Conservation (phyloP, 2,329 filamentous ascomycete genomes). For the Fusarium clavum region DNA sequence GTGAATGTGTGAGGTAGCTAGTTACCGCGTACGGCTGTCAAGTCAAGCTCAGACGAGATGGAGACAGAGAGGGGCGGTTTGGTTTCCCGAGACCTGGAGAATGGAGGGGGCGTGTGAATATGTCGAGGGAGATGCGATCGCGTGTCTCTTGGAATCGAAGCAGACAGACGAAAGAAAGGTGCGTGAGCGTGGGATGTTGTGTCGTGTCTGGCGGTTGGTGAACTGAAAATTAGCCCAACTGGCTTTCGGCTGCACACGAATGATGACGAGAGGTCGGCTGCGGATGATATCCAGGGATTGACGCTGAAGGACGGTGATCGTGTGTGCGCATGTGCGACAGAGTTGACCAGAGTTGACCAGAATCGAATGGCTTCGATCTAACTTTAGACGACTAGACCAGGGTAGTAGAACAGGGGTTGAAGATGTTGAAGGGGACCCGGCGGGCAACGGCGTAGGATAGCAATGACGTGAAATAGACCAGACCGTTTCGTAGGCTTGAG, state of each 20-base stretch:
- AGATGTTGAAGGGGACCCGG: constrained; percentile 12
- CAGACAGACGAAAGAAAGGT: constrained; percentile 1
- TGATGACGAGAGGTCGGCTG: constrained; percentile 26
- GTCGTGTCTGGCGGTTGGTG: constrained; percentile 30
- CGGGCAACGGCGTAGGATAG: constrained; percentile 15
- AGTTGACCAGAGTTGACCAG: constrained; percentile 28
- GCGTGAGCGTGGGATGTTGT: constrained; percentile 40
- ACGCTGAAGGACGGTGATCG: constrained; percentile 33
- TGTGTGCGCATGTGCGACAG: constrained; percentile 35
- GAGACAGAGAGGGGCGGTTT: constrained; percentile 40
- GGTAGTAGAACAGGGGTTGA: constrained; percentile 31
- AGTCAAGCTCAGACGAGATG: constrained; percentile 28
- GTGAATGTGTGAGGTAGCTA: constrained; percentile 41
- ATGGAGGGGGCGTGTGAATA: constrained; percentile 43
- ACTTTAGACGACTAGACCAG: constrained; percentile 32
- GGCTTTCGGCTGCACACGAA: constrained; percentile 26
- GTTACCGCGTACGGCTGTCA: constrained; percentile 10
- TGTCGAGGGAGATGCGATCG: constrained; percentile 41
- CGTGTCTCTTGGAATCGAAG: constrained; percentile 37
- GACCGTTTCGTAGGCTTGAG: constrained; percentile 10
- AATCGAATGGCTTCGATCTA: constrained; percentile 38
- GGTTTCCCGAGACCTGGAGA: constrained; percentile 35
- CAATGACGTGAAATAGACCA: constrained; percentile 2
- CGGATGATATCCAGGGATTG: constrained; percentile 26
- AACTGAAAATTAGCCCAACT: constrained; percentile 14